These are phyloP conservation scores for Talaromyces amestolkiae DNA, from an alignment of 2,329 filamentous ascomycete species.

Conservation along the genomic window DNA sequence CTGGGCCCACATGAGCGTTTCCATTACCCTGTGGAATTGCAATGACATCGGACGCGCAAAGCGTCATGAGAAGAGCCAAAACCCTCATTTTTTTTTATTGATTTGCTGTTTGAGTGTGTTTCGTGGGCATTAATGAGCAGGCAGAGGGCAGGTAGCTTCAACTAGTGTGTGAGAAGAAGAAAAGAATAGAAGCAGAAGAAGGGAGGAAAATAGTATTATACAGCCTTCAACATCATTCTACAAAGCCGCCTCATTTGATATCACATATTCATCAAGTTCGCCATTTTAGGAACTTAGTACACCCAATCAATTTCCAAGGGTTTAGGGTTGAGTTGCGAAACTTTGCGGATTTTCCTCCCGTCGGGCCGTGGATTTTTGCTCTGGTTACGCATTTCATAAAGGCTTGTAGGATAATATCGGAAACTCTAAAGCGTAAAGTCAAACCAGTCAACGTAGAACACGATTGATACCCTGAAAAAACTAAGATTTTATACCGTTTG, in stretches of 20 bases:
- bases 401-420: background rate
- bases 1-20: background rate
- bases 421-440: background rate
- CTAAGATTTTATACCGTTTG: too few species aligned
- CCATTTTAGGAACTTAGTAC: background rate
- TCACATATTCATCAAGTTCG: constrained; percentile 14
- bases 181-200: background rate
- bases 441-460: too few species aligned
- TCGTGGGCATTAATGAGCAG: background rate
- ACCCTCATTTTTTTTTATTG: constrained; percentile 9
- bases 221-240: background rate
- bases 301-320: background rate
- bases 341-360: constrained; percentile 12
- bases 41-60: constrained; percentile 15
- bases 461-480: too few species aligned
- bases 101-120: background rate
- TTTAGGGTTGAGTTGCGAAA: background rate
- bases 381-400: background rate
- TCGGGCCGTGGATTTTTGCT: constrained; percentile 1
- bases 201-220: background rate
- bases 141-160: background rate
- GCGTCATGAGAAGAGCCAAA: constrained; percentile 1
- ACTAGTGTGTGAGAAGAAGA: background rate
- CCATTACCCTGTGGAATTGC: constrained; percentile 13
- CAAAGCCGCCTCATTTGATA: constrained; percentile 12